Base-by-base conservation (phyloP, 768 basidiomycete genomes). In the Leccinum obscurum region DNA sequence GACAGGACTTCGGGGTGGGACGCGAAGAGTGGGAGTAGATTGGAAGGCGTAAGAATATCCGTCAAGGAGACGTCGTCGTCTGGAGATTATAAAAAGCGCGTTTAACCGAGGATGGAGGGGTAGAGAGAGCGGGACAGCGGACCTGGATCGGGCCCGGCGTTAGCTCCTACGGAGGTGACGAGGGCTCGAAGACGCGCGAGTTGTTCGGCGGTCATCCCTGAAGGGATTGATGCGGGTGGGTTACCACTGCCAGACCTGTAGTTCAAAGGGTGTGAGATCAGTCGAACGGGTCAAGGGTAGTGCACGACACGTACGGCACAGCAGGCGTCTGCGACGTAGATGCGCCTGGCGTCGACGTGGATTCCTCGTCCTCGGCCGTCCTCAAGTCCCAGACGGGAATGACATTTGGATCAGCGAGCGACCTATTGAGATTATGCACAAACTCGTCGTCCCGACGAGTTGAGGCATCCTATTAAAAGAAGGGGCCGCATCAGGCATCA, bases 41-140 rank as follows among this genome's bases (percentile, higher is more conserved):
- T 88, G 49, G 86, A 75, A 6, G 89, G 83, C 37, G 92, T 88
- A 62, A 93, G 80, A 66, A 95, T 81, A 74, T 95, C 88, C 46
- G 83, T 80, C 61, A 95, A 78, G 56, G 90, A 81, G 59, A 89
- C 57, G 58, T 93, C 87, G 49, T 72, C 71, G 5, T 68, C 71
- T 71, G 46, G 17, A 9, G n/a, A 20, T 44, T 28, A 3, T 20
- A 8, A 65, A 55, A 39, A 46, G 56, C 22, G 65, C 56, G 26
- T 35, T 58, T 53, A 61, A 54, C 48, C 20, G 53, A 46, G 17
- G 37, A 7, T 39, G 34, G 53, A 34, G 22, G 30, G 30, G 30
- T 20, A 56, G 49, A 52, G 55, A 39, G 56, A 39, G 37, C 1
- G 28, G 28, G 14, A 30, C 9, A 22, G 64, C 63, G 13, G 9